Evolutionary conservation across 2,329 filamentous ascomycete species (phyloP), one percentile per base, ranked within the genome.

Genomic region (Clarireedia monteithiana): DNA sequence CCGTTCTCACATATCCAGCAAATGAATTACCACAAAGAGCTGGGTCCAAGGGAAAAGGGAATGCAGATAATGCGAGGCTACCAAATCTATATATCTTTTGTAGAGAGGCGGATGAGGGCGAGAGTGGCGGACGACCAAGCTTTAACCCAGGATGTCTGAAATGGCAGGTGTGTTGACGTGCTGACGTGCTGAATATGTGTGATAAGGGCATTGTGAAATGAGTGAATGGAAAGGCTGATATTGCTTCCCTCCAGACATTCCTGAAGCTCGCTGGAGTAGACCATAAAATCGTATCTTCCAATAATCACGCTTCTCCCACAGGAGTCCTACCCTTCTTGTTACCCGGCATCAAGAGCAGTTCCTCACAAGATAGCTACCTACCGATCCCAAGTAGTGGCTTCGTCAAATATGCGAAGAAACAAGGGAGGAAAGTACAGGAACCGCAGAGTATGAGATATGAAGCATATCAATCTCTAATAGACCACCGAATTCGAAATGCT

Each of bases 61-160:
- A 17, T 17, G 46, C 12, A 15, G 23, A 50, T 34, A 68, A 50
- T 47, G 50, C 73, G 59, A 73, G 73, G 65, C 79, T 57, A 71
- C 74, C 56, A 65, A 75, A 59, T 77, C 82, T 99, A 7, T 91
- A 91, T 70, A 77, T 96, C 56, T 97, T 96, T 72, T 80, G 82
- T 58, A 82, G 79, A 14, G 74, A 81, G 1, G 73, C 78, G n/a
- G 86, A 83, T 64, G 48, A 50, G 20, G 46, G 7, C 23, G 86
- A 84, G 36, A 70, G 71, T 55, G 68, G 68, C 40, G 84, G 83
- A 4, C 73, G 76, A 30, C 88, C 91, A 26, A 95, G 89, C 62
- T 95, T 87, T 74, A 97, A 97, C 69, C 94, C 94, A 10, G 83
- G 85, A 57, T 99, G 94, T 75, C 77, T 97, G 67, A 96, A 92